Percentiles rank a stretch among this genome's conserved stretches.
These are phyloP conservation scores for Hanseniaspora valbyensis DNA, from an alignment of 805 yeast genomes.

Conservation along the genomic window DNA sequence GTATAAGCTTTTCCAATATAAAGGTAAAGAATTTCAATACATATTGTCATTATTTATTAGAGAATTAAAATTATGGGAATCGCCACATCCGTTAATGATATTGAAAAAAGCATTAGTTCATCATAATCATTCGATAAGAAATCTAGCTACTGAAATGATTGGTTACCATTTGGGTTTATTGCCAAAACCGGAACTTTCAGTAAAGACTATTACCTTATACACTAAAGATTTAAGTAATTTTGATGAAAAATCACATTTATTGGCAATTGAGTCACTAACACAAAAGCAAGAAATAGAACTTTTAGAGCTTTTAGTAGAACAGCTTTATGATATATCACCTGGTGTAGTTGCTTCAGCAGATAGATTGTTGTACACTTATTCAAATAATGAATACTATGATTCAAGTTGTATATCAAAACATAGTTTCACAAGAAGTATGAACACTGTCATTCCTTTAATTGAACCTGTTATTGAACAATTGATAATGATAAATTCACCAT, in stretches of 20 bases:
- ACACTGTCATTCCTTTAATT: not conserved
- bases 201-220: not conserved
- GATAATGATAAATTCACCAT: slow-evolving; percentile 41
- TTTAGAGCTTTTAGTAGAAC: slow-evolving; percentile 38
- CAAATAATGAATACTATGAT: not conserved
- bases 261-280: not conserved
- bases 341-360: slow-evolving; percentile 49
- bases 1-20: slow-evolving; percentile 53
- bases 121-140: slow-evolving; percentile 41
- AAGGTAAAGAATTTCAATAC: slow-evolving; percentile 41
- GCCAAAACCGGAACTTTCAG: slow-evolving; percentile 2
- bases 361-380: slow-evolving; percentile 39
- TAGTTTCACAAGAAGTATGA: not conserved
- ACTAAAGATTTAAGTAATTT: not conserved
- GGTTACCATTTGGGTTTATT: slow-evolving; percentile 20
- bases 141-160: slow-evolving; percentile 47
- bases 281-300: slow-evolving; percentile 30
- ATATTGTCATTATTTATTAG: slow-evolving; percentile 47
- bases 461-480: slow-evolving; percentile 31
- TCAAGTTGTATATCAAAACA: slow-evolving; percentile 35
- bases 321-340: slow-evolving; percentile 54
- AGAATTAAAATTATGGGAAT: slow-evolving; percentile 47
- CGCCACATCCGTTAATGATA: slow-evolving; percentile 58
- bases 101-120: slow-evolving; percentile 54
- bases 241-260: not conserved